Percentiles rank a stretch among this genome's conserved stretches.
Evolutionary conservation across 176 grass and related monocot species (phyloP).

Genomic region (Tuctoria greenei): DNA sequence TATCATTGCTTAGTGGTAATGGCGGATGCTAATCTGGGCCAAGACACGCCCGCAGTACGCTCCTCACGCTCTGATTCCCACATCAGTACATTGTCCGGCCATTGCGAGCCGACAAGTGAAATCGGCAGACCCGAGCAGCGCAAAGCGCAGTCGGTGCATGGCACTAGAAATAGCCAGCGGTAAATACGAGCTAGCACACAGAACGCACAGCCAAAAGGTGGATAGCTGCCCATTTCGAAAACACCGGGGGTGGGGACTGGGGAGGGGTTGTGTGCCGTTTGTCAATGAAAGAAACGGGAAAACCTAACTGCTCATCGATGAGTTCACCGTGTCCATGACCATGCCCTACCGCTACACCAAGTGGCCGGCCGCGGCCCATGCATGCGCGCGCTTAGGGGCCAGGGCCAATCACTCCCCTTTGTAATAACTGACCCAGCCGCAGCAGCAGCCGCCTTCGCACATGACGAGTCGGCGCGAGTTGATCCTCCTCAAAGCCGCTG

Average conservation of each 20-base stretch:
- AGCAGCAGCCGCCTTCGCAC: slow-evolving; percentile 23
- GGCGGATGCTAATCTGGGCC: slow-evolving; percentile 6
- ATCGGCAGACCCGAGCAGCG: slow-evolving; percentile 3
- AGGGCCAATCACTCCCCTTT: slow-evolving; percentile 19
- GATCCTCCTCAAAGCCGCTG: background rate
- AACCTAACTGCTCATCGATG: background rate
- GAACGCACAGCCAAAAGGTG: slow-evolving; percentile 1
- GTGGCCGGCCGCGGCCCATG: slow-evolving; percentile 5
- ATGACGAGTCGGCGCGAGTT: slow-evolving; percentile 17
- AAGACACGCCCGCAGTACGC: background rate
- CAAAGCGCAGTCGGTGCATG: background rate
- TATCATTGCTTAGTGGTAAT: background rate
- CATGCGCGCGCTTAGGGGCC: slow-evolving; percentile 12
- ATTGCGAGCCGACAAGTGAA: slow-evolving; percentile 33
- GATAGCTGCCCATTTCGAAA: background rate
- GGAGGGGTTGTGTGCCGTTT: background rate
- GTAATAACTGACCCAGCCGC: slow-evolving; percentile 30
- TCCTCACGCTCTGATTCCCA: background rate
- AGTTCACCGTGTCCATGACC: too few relatives aligned
- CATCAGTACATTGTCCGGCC: slow-evolving; percentile 7
- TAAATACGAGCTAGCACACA: slow-evolving; percentile 6
- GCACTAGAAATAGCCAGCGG: background rate
- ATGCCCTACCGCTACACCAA: slow-evolving; percentile 6
- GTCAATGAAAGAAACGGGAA: background rate
- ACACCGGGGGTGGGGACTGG: slow-evolving; percentile 9